phyloP scores from a whole-genome alignment of 2,329 filamentous ascomycete species.

The Pseudophaeomoniella oleicola region DNA sequence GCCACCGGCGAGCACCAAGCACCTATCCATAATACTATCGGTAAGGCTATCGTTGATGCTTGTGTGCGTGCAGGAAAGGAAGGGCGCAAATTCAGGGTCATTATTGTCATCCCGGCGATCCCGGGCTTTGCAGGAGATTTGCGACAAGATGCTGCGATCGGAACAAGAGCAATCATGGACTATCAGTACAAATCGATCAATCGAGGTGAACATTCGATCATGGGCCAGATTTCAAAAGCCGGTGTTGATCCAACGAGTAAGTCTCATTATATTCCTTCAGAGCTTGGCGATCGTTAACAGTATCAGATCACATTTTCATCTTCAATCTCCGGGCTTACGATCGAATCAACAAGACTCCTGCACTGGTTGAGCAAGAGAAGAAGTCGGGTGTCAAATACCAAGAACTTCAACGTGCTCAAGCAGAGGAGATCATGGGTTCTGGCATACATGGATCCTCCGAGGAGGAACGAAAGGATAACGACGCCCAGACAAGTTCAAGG shows the following conservation, averaged over 20 bases:
- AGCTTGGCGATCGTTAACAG: no score
- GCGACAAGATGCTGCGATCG: conserved; percentile 64
- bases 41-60: conserved; percentile 79
- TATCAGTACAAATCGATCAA: conserved; percentile 96
- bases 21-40: conserved; percentile 79
- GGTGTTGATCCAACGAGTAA: conserved; percentile 13
- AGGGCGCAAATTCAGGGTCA: conserved; percentile 75
- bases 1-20: conserved; percentile 78
- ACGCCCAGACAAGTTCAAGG: conserved; percentile 4
- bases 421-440: conserved; percentile 71
- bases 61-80: conserved; percentile 69
- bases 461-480: conserved; percentile 16
- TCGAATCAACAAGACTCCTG: conserved; percentile 69
- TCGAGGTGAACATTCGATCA: conserved; percentile 83
- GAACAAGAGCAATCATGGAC: conserved; percentile 92
- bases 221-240: conserved; percentile 48
- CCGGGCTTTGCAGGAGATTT: conserved; percentile 91
- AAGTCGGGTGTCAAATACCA: conserved; percentile 72
- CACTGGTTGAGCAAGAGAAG: conserved; percentile 60
- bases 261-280: no score
- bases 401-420: conserved; percentile 74
- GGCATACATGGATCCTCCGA: conserved; percentile 48
- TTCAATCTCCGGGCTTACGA: conserved; percentile 93
- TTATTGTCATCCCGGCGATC: conserved; percentile 78
- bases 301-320: conserved; percentile 65